These are phyloP conservation scores for Lactarius deliciosus DNA, from an alignment of 768 basidiomycete species.

Conservation along the genomic window DNA sequence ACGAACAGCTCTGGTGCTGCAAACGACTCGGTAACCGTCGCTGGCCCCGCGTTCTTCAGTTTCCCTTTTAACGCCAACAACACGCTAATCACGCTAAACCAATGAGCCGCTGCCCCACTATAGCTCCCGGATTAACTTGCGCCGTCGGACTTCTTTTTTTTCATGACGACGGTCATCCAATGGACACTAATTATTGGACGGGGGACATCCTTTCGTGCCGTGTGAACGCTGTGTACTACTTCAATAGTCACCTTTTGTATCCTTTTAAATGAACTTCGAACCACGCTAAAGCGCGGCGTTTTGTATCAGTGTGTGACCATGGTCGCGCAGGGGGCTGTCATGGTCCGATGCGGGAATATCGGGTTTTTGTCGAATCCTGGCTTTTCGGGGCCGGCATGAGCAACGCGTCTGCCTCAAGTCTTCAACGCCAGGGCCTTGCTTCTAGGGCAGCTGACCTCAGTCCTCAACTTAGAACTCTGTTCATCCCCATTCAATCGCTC, in stretches of 20 bases:
- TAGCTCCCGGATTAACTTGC: neutral
- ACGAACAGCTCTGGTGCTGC: neutral
- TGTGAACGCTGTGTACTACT: neutral
- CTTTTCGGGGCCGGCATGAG: slow-evolving; percentile 4
- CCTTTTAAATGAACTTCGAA: neutral
- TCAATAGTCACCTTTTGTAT: neutral
- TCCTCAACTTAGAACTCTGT: neutral
- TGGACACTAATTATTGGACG: neutral
- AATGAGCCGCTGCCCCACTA: neutral
- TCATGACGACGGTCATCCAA: neutral
- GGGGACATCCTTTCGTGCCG: neutral
- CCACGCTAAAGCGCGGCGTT: slow-evolving; percentile 4
- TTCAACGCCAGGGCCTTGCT: slow-evolving; percentile 17
- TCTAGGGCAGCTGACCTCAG: neutral
- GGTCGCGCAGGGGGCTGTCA: neutral
- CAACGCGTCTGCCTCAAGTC: slow-evolving; percentile 22
- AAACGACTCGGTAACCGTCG: slow-evolving; percentile 10
- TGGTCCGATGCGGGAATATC: slow-evolving; percentile 15
- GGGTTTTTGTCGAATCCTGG: slow-evolving; percentile 11
- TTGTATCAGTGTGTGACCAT: neutral
- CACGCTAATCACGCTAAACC: slow-evolving; percentile 2
- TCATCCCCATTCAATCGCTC: slow-evolving; percentile 1
- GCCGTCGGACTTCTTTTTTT: slow-evolving; percentile 2
- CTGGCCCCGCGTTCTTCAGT: slow-evolving; percentile 10
- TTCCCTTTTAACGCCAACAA: slow-evolving; percentile 13